These are phyloP conservation scores for Voacanga thouarsii DNA, from an alignment of 257 asterid species.

Conservation along the genomic window DNA sequence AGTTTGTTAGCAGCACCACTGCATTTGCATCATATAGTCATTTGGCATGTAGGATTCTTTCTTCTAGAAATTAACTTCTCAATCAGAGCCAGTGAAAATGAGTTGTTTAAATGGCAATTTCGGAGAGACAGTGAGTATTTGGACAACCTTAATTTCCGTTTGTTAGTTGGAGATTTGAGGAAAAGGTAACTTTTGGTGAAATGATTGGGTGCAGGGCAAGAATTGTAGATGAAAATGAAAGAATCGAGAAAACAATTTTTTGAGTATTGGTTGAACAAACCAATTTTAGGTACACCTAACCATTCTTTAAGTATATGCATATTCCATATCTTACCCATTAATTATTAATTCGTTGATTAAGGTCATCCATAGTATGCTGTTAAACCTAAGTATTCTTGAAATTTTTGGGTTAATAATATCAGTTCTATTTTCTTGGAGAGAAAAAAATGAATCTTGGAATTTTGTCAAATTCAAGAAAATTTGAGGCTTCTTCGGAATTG, in stretches of 20 bases:
- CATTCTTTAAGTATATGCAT: neutral
- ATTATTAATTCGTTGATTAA: neutral
- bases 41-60: neutral
- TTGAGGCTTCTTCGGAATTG: too few relatives aligned
- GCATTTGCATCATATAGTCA: neutral
- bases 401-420: too few relatives aligned
- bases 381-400: too few relatives aligned
- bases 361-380: neutral
- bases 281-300: slow-evolving; percentile 23
- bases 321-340: neutral
- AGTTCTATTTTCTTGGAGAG: too few relatives aligned
- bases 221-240: neutral
- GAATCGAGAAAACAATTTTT: neutral
- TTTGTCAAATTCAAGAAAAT: too few relatives aligned
- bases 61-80: neutral
- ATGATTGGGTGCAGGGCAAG: slow-evolving; percentile 17
- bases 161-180: neutral
- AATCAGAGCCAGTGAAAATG: neutral
- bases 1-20: too few relatives aligned
- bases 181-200: neutral
- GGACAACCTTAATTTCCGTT: neutral
- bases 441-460: too few relatives aligned
- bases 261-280: slow-evolving; percentile 16
- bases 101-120: neutral
- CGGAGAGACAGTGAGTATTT: neutral